Evolutionary conservation across 1,139 yeast species (phyloP), one percentile per base, ranked within the genome.

Genomic region (Scheffersomyces segobiensis): DNA sequence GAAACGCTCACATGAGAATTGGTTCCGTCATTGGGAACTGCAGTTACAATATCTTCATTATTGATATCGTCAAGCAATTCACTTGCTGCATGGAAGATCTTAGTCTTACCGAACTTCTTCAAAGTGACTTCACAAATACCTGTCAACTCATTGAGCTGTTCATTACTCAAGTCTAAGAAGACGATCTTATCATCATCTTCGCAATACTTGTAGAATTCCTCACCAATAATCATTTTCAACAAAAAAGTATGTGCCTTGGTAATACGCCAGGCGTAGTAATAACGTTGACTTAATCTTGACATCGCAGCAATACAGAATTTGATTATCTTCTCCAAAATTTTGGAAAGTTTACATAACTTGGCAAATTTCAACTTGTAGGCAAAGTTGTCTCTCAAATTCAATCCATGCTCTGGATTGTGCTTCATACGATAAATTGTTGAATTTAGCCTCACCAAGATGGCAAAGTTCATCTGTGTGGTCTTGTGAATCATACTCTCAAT

Each of bases 191-290:
- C 53, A 53, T 50, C 60, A 20, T 20, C 57, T 3, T 58, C 56
- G n/a, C 63, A 62, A 53, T 68, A 67, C 19, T 68, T 68, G 61
- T 78, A 79, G 57, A 78, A 78, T 2, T 71, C 74, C 55, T 72
- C 68, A 3, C 68, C 63, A 1, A 63, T 62, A 5, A 72, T 60
- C 5, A 70, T 59, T 17, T 65, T 66, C 39, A 76, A 59, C 19
- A 78, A 56, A 54, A 67, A 76, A 5, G 68, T 64, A 55, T 77
- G 78, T 1, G 78, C 75, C 59, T 77, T 79, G 12, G 76, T 68
- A 2, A 77, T 68, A 63, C 80, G 71, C 84, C 84, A 80, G 0
- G 84, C 82, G 65, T 75, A 77, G 62, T 77, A 80, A 61, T 80
- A 80, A 55, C 82, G 64, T 53, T 70, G 71, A 58, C 80, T 76